phyloP scores from a whole-genome alignment of 2,329 filamentous ascomycete genomes.

The Ramularia collo-cygni region DNA sequence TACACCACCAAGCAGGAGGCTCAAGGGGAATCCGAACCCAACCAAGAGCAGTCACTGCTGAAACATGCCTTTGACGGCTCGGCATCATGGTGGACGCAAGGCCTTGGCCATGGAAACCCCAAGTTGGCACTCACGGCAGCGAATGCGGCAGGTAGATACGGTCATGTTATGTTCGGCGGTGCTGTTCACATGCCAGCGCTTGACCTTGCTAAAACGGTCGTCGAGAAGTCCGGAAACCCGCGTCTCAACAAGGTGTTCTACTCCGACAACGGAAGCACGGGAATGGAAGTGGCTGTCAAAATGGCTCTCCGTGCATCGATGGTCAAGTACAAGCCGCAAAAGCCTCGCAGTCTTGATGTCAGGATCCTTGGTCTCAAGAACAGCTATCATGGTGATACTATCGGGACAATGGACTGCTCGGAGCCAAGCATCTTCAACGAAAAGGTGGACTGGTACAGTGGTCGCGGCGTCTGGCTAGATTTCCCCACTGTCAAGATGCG shows the following conservation, averaged over 20 bases:
- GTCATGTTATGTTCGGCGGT: conserved; percentile 81
- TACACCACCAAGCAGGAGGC: conserved; percentile 24
- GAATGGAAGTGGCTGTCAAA: conserved; percentile 76
- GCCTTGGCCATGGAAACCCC: conserved; percentile 72
- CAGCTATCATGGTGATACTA: conserved; percentile 81
- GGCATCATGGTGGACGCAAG: conserved; percentile 89
- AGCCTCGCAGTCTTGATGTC: conserved; percentile 44
- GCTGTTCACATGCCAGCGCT: conserved; percentile 74
- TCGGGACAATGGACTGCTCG: conserved; percentile 79
- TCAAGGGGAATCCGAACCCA: conserved; percentile 15
- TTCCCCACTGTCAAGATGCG: conserved; percentile 65
- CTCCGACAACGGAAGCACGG: conserved; percentile 78
- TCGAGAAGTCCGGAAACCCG: conserved; percentile 54
- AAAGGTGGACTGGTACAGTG: conserved; percentile 79
- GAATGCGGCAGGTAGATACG: conserved; percentile 75
- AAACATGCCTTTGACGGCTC: conserved; percentile 72
- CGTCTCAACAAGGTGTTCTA: conserved; percentile 69
- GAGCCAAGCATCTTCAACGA: conserved; percentile 73
- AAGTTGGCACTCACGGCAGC: conserved; percentile 66
- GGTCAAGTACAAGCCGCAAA: conserved; percentile 51
- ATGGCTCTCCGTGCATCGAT: conserved; percentile 70
- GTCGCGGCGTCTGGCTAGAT: conserved; percentile 72
- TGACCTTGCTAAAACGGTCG: conserved; percentile 57
- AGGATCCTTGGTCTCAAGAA: conserved; percentile 69
- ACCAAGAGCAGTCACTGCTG: conserved; percentile 37